Conservation (phyloP, 768 basidiomycete species). For the Mycena haematopus region DNA sequence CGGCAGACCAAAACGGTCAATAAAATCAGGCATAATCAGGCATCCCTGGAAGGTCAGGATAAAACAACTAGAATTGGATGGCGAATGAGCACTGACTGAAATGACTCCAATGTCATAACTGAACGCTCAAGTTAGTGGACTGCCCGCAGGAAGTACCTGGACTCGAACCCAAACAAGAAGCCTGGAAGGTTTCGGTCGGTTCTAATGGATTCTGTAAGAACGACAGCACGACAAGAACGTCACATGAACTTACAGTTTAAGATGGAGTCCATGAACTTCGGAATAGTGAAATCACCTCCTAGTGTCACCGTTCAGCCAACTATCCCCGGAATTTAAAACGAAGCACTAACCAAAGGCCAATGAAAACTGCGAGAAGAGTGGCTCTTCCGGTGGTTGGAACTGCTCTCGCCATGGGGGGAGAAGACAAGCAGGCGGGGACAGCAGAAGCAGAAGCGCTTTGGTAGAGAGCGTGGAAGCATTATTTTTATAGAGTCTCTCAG, state of each 20-base stretch:
- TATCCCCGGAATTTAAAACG: constrained; percentile 1
- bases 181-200: constrained; percentile 42
- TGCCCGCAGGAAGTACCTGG: neutral
- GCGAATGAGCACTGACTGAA: constrained; percentile 50
- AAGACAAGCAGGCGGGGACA: constrained; percentile 4
- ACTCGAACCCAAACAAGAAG: constrained; percentile 64
- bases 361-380: constrained; percentile 69
- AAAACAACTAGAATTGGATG: neutral
- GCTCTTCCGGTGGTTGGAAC: constrained; percentile 69
- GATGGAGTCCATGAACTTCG: neutral
- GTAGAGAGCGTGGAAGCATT: neutral
- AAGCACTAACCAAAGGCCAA: constrained; percentile 68
- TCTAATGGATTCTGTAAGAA: constrained; percentile 4
- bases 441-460: constrained; percentile 9
- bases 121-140: neutral
- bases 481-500: constrained; percentile 18
- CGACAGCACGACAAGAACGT: neutral
- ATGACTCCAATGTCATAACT: constrained; percentile 75
- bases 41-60: constrained; percentile 58
- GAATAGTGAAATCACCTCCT: constrained; percentile 38
- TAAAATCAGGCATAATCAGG: constrained; percentile 81
- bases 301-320: neutral
- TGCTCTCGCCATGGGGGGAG: constrained; percentile 37
- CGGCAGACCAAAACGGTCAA: constrained; percentile 63
- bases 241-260: constrained; percentile 12